Percentiles rank a stretch among this genome's conserved stretches.
Conservation (phyloP, 2,329 filamentous ascomycete species). For the Blastomyces emzantsi region DNA sequence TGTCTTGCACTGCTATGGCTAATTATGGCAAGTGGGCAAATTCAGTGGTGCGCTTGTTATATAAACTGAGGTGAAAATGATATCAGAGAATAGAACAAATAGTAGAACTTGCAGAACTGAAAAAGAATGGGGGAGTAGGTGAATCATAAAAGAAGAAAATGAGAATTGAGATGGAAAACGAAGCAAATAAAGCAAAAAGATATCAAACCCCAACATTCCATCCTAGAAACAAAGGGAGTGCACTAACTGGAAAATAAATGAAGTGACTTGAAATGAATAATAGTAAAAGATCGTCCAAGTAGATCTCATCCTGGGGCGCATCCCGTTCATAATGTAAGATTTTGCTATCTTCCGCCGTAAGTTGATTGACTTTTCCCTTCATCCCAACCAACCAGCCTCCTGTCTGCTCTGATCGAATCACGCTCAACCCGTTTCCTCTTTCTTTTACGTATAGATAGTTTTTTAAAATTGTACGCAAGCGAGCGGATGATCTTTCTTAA, state of each 20-base stretch:
- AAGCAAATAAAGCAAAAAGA: background rate
- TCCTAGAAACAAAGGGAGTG: background rate
- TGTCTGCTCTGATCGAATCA: background rate
- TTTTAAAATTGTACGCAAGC: background rate
- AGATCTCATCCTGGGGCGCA: background rate
- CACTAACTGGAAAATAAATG: background rate
- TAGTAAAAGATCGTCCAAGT: background rate
- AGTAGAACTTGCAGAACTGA: background rate
- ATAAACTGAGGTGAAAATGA: background rate
- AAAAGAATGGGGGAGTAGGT: background rate
- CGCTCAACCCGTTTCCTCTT: background rate
- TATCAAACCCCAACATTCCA: background rate
- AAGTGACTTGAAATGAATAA: background rate
- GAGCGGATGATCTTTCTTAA: background rate
- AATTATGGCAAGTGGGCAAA: background rate
- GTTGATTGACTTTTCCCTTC: background rate
- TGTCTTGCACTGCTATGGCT: background rate
- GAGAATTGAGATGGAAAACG: background rate
- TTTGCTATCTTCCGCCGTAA: background rate
- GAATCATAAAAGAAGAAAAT: background rate
- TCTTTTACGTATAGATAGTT: background rate
- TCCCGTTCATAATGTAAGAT: background rate
- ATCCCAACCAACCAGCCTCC: background rate
- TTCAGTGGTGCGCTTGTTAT: background rate
- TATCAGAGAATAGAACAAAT: background rate